Evolutionary conservation across 352 stramenopile species (phyloP), one percentile per base, ranked within the genome.

Genomic region (Thraustotheca clavata): DNA sequence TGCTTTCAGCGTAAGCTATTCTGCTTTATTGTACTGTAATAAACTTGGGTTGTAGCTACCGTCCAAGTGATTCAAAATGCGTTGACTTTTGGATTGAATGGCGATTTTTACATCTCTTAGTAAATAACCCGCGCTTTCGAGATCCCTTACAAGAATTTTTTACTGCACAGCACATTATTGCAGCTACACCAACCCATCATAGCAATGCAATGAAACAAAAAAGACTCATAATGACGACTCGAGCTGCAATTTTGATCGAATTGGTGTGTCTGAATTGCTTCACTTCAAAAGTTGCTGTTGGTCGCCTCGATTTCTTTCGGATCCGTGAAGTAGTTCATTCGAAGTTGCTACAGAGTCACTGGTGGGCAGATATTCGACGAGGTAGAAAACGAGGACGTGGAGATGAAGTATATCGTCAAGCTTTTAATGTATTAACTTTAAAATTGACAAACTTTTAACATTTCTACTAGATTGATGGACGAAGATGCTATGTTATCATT

Each of bases 261-360:
- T 62, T 82, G 31, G 67, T 73, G 3, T 89, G 85, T 70, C 59
- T 92, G n/a, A 81, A 92, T 52, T 73, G 75, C 6, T 90, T 89
- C 60, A 90, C 83, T 1, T 71, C 72, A 3, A 73, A 76, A 33
- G 86, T 92, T 52, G 89, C 79, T 3, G 49, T 92, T 1, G 59
- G 76, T 24, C 86, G 88, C 32, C 62, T 92, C 3, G 73, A 77
- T 27, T 90, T 90, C 24, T 92, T 78, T 24, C 79, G 88, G n/a
- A 73, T 71, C 12, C 62, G 89, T 43, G 74, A 76, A 3, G 54
- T 84, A 0, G 61, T 90, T 24, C 65, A 69, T 20, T 70, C 76
- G 4, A 79, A 80, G 27, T 76, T 88, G 29, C 63, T 83, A 11
- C 69, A 77, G 0, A 88, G 79, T 41, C 70, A 71, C 48, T 85